Conservation (phyloP, 2,329 filamentous ascomycete species). For the Akanthomyces dipterigenus region DNA sequence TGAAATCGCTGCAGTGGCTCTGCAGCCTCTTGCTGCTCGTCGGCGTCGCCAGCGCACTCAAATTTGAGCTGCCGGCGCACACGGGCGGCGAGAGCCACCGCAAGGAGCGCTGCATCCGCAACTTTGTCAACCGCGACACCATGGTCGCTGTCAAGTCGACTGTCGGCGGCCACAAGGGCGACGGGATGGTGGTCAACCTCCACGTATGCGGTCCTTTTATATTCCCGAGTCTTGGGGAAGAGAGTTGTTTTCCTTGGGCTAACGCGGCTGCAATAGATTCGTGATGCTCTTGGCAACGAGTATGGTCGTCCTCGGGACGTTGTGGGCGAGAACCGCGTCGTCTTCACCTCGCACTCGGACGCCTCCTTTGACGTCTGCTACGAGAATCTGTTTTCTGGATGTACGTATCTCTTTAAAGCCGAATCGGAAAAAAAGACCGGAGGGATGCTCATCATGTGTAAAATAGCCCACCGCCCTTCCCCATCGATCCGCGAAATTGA, state of each 20-base stretch:
- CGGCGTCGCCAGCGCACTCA: constrained; percentile 61
- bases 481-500: constrained; percentile 66
- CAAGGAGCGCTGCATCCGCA: constrained; percentile 86
- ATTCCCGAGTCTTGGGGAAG: too few relatives aligned
- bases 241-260: background rate
- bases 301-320: constrained; percentile 89
- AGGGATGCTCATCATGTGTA: background rate
- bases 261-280: constrained; percentile 56
- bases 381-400: constrained; percentile 68
- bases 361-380: constrained; percentile 96
- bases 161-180: constrained; percentile 75
- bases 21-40: constrained; percentile 52
- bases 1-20: constrained; percentile 49
- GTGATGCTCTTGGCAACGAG: constrained; percentile 91
- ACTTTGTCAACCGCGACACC: constrained; percentile 88
- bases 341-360: constrained; percentile 89
- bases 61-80: constrained; percentile 83
- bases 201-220: constrained; percentile 53
- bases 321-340: constrained; percentile 82
- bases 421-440: background rate
- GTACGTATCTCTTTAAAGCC: constrained; percentile 43
- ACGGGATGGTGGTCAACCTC: constrained; percentile 92
- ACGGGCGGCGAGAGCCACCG: constrained; percentile 43
- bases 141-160: constrained; percentile 92
- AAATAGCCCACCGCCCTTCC: constrained; percentile 30